phyloP scores from a whole-genome alignment of 306 rosid genomes.

The Corylus americana region DNA sequence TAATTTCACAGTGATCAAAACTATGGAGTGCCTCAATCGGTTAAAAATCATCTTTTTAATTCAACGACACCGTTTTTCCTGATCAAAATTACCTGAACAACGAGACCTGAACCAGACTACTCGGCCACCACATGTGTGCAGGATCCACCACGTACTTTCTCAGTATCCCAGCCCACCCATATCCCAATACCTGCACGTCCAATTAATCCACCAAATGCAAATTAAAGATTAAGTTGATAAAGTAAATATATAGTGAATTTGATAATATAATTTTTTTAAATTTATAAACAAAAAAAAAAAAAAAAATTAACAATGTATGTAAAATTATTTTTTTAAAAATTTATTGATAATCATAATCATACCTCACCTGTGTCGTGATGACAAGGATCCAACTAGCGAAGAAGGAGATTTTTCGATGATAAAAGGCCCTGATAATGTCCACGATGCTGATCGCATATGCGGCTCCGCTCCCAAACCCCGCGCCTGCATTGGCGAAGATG shows the following conservation, averaged over 20 bases:
- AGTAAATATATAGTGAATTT: no score
- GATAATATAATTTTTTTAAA: no score
- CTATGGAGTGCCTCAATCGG: no score
- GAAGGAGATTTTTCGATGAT: conserved; percentile 51
- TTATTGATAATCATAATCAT: no score
- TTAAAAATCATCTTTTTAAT: neutral
- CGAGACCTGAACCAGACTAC: conserved; percentile 82
- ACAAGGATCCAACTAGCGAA: conserved; percentile 66
- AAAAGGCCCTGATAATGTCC: conserved; percentile 59
- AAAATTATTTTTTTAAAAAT: no score
- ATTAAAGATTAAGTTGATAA: neutral
- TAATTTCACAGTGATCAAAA: no score
- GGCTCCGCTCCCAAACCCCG: conserved; percentile 65
- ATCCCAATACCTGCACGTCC: conserved; percentile 58
- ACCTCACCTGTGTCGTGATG: conserved; percentile 58
- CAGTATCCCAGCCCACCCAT: conserved; percentile 82
- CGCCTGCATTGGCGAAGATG: conserved; percentile 77
- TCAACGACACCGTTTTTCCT: neutral
- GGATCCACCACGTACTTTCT: conserved; percentile 88
- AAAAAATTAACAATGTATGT: no score
- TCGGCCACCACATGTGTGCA: conserved; percentile 96
- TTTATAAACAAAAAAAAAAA: no score
- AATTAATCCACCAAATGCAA: no score
- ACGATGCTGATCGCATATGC: conserved; percentile 70
- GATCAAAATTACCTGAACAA: conserved; percentile 52